These are phyloP conservation scores for Scedosporium minutisporum DNA, from an alignment of 2,329 filamentous ascomycete genomes.

Conservation along the genomic window DNA sequence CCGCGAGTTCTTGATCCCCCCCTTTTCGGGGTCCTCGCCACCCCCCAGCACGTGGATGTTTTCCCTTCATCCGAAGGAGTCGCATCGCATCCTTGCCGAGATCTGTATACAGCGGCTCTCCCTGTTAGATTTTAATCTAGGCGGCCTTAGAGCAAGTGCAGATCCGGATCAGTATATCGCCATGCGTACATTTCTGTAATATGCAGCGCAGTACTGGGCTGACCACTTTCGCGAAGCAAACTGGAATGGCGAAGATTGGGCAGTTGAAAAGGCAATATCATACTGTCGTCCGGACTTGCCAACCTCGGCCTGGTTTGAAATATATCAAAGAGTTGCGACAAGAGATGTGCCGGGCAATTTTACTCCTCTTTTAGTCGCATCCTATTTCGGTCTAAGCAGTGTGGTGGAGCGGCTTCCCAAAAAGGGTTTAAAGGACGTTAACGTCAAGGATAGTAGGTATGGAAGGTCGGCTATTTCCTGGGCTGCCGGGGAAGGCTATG, in stretches of 20 bases:
- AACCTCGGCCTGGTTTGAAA: neutral
- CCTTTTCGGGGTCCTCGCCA: no score
- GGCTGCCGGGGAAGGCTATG: neutral
- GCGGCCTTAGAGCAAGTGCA: neutral
- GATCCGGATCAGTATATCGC: neutral
- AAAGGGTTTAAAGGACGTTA: neutral
- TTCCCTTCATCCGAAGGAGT: neutral
- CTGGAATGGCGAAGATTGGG: neutral
- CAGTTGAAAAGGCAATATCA: neutral
- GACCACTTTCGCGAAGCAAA: slow-evolving; percentile 5
- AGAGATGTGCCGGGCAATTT: neutral
- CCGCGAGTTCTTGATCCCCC: slow-evolving; percentile 18
- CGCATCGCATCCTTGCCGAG: neutral
- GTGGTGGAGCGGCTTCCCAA: neutral
- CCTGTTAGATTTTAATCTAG: neutral
- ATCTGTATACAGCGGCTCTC: neutral
- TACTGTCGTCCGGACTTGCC: neutral
- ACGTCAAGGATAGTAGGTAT: neutral
- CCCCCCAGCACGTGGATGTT: neutral
- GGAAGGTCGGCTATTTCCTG: neutral
- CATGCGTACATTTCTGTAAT: slow-evolving; percentile 8
- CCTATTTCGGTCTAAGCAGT: neutral
- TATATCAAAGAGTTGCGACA: neutral
- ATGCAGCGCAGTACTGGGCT: slow-evolving; percentile 10
- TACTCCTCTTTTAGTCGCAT: neutral